Base-by-base conservation (phyloP, 306 rosid species). In the Carpinus viminea region DNA sequence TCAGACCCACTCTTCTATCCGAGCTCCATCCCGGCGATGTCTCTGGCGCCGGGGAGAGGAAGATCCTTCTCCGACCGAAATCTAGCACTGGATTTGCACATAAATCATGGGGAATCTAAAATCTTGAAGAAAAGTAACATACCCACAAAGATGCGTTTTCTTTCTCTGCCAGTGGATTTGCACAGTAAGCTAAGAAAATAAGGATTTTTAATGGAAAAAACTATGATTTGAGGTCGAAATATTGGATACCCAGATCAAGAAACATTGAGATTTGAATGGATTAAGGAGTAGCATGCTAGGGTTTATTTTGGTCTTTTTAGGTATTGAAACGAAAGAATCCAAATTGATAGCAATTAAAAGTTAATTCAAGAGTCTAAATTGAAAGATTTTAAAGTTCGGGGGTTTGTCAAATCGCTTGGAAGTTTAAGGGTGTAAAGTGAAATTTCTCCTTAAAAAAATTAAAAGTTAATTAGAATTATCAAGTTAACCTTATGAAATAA, bases 11-110 rank as follows among this genome's bases (percentile, higher is more conserved):
- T 0, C 26, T 24, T 24, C 26, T 93, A 16, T 88, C 97, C 17
- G 90, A 82, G 74, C 13, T 89, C 55, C 89, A 88, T 4, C 56
- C 66, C 20, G 51, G 46, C 6, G 65, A 83, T 4, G 62, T 83
- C 16, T 24, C 89, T 31, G 91, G 87, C 36, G 61, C 76, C 0
- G 91, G 85, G 60, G 92, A 87, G 82, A 86, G 81, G 43, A 95
- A 83, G 74, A 64, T 93, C 43, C 45, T 95, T 12, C 81, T 95
- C 77, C 77, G 96, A 95, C 74, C 74, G 93, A 80, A 90, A 83
- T 56, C 82, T 95, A n/a, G 96, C 98, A 24, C 26, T 24, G 26
- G 26, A 24, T 24, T 24, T 24, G 1, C 26, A 76, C 62, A 75
- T 43, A 34, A 43, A 83, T 46, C 61, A 41, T 52, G 54, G 51